Evolutionary conservation across 2,329 filamentous ascomycete genomes (phyloP), one percentile per base, ranked within the genome.

Genomic region (Aspergillus flavus): DNA sequence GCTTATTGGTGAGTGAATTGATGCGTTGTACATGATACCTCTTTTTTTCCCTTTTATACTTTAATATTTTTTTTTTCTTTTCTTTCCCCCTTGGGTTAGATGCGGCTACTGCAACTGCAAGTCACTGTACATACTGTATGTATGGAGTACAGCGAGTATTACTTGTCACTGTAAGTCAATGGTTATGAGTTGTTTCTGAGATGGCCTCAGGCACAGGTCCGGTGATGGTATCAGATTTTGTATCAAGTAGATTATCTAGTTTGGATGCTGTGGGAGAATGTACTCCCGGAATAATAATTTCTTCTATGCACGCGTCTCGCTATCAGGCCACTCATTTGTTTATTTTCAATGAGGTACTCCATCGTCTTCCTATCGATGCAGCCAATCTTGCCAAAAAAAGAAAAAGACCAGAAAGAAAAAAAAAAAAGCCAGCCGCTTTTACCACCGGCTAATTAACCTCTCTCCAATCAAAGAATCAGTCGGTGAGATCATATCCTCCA

Each of bases 401-500:
- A 28, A 6, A 36, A 36, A 36, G 5, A 36, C 34, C 4, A 23
- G 1, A 19, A 46, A 11, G 28, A 12, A 60, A 32, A 21, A 21
- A 32, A 58, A 48, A 59, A 30, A 52, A 14, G 52, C 21, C 45
- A 57, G 54, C 43, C 59, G 52, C 52, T 48, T 48, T 57, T 52
- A 57, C 48, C 59, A 39, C 54, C 32, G 53, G 28, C 59, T 39
- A 61, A 61, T 46, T 48, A 43, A 39, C 12, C 14, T 34, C 21
- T n/a, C 23, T 43, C 59, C 59, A 61, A 61, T 61, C 53, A 61
- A 14, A 30, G 3, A 12, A 11, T 11, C 23, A 11, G 16, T 19
- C n/a, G 58, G 48, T 60, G 58, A 60, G 58, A 55, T 60, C 58
- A 60, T 60, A 55, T 12, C 32, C 21, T 55, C 52, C 52, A 55